Conservation (phyloP, 202 grass and related monocot genomes). For the Panicum virgatum region DNA sequence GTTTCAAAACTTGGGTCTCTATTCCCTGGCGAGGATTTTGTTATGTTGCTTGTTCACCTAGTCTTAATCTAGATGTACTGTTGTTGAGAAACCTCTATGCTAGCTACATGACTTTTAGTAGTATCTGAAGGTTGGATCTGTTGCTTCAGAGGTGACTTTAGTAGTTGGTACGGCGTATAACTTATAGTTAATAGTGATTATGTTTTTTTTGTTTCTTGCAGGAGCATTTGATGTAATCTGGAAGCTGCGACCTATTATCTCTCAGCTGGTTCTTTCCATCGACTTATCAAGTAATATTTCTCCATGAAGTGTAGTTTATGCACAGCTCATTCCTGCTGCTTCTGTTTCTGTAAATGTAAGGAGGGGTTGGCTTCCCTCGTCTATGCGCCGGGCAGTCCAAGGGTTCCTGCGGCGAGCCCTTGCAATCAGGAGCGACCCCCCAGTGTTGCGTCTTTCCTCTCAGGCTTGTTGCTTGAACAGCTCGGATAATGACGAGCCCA, state of each 20-base stretch:
- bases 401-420: conserved; percentile 40
- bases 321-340: background rate
- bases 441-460: background rate
- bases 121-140: background rate
- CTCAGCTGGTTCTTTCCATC: background rate
- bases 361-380: background rate
- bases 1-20: no score
- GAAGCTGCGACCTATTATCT: background rate
- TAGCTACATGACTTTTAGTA: background rate
- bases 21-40: background rate
- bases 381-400: conserved; percentile 33
- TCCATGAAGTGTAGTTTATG: conserved; percentile 14
- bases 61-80: background rate
- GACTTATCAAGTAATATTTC: background rate
- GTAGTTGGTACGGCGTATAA: background rate
- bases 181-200: background rate
- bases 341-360: conserved; percentile 17
- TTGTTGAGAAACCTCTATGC: background rate
- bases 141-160: background rate
- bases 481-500: conserved; percentile 33
- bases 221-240: background rate
- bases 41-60: background rate
- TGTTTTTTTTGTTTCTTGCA: background rate
- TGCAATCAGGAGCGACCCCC: conserved; percentile 6
- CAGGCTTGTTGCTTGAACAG: conserved; percentile 37